phyloP scores from a whole-genome alignment of 2,329 filamentous ascomycete species.

The Cryphonectria japonica region DNA sequence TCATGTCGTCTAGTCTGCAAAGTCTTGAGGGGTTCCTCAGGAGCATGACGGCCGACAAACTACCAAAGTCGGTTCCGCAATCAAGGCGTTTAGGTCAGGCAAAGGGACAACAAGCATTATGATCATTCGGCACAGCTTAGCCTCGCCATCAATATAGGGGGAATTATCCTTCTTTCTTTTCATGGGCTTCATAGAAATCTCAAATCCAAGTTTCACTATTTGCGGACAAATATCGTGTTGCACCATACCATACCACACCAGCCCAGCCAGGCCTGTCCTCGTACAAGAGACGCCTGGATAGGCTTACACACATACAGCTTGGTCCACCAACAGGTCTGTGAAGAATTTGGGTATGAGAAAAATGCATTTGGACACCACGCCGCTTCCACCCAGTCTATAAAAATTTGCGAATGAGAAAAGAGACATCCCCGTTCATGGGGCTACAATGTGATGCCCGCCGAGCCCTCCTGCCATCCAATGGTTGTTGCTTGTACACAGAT shows the following conservation, averaged over 20 bases:
- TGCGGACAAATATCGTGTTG: not conserved
- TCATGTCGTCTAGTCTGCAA: not conserved
- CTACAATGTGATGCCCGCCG: slow-evolving; percentile 18
- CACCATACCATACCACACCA: not conserved
- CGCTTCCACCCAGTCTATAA: slow-evolving; percentile 36
- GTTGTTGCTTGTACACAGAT: slow-evolving; percentile 20
- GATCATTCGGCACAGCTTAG: not conserved
- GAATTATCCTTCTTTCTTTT: no score
- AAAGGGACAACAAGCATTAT: not conserved
- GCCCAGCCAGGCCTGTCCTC: not conserved
- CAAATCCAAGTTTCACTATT: not conserved
- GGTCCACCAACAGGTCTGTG: not conserved
- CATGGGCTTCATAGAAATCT: not conserved
- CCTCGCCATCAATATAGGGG: not conserved
- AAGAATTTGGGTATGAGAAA: slow-evolving; percentile 15
- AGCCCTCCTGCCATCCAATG: slow-evolving; percentile 20
- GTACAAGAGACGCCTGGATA: not conserved
- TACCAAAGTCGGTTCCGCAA: not conserved
- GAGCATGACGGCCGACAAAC: not conserved
- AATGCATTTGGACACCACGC: slow-evolving; percentile 29
- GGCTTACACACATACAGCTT: not conserved
- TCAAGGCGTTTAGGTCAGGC: slow-evolving; percentile 1
- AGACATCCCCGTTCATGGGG: slow-evolving; percentile 17
- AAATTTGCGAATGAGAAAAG: slow-evolving; percentile 29
- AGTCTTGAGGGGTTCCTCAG: no score